A percentile compares a stretch with the other conserved stretches of the same genome.
These are phyloP conservation scores for Chaetoceros muelleri DNA, from an alignment of 108 stramenopile species.

Conservation along the genomic window DNA sequence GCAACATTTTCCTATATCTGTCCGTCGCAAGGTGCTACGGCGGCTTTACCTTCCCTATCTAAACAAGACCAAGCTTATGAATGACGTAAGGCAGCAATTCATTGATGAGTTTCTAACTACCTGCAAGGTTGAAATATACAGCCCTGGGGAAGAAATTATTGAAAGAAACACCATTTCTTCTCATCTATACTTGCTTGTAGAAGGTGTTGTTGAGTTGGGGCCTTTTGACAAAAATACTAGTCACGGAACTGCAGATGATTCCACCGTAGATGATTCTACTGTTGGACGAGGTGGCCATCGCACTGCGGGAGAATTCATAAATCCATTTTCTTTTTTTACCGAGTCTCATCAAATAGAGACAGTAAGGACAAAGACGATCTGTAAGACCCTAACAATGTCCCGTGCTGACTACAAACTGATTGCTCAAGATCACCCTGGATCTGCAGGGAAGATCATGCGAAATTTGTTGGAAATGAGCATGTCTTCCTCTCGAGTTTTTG, in stretches of 20 bases:
- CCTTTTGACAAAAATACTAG: not conserved
- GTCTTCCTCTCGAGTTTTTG: not conserved
- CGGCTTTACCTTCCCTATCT: slow-evolving; percentile 28
- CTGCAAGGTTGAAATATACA: slow-evolving; percentile 39
- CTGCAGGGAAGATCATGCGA: slow-evolving; percentile 18
- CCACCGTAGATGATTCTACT: not conserved
- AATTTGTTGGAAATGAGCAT: slow-evolving; percentile 31
- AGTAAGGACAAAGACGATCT: slow-evolving; percentile 22
- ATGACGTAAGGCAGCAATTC: slow-evolving; percentile 29
- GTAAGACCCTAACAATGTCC: slow-evolving; percentile 36
- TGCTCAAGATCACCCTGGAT: slow-evolving; percentile 32
- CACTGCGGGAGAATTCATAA: slow-evolving; percentile 34
- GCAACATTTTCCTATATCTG: slow-evolving; percentile 26
- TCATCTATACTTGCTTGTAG: slow-evolving; percentile 42
- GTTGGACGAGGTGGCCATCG: not conserved
- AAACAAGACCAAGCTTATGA: slow-evolving; percentile 28
- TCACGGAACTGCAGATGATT: slow-evolving; percentile 4
- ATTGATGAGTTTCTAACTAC: slow-evolving; percentile 31
- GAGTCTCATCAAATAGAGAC: slow-evolving; percentile 35
- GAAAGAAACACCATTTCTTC: slow-evolving; percentile 20
- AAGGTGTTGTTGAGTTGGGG: slow-evolving; percentile 20
- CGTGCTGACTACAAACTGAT: slow-evolving; percentile 23
- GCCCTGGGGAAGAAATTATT: slow-evolving; percentile 37
- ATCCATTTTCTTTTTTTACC: slow-evolving; percentile 39
- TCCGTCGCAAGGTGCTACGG: slow-evolving; percentile 29